Evolutionary conservation across 1,139 yeast species (phyloP).

Genomic region (Insectozyma bohioensis): DNA sequence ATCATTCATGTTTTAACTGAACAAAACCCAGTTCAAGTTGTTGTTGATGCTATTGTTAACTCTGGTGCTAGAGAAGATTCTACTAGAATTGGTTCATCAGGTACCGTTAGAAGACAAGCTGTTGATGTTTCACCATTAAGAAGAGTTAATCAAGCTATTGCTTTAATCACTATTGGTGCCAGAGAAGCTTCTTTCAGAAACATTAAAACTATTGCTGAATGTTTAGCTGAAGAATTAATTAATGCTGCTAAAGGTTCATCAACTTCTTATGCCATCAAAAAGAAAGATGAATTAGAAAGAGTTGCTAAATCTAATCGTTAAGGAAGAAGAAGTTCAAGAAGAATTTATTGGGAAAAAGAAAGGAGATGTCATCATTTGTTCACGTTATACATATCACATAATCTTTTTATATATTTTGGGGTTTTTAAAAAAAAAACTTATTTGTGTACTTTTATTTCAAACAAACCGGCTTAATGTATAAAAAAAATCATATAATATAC

Average conservation of each 20-base stretch:
- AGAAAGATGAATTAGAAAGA: slow-evolving; percentile 99
- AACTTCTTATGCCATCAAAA: slow-evolving; percentile 99
- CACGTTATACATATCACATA: neutral
- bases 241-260: slow-evolving; percentile 99
- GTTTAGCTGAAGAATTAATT: slow-evolving; percentile 99
- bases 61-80: slow-evolving; percentile 99
- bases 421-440: slow-evolving; percentile 2
- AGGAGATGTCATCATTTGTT: slow-evolving; percentile 1
- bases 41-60: slow-evolving; percentile 99
- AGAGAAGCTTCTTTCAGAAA: slow-evolving; percentile 99
- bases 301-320: slow-evolving; percentile 99
- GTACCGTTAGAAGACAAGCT: slow-evolving; percentile 99
- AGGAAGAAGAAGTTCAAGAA: slow-evolving; percentile 20
- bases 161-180: slow-evolving; percentile 98
- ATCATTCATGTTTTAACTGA: slow-evolving; percentile 97
- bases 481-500: slow-evolving; percentile 6
- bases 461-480: slow-evolving; percentile 10
- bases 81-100: slow-evolving; percentile 99
- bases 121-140: slow-evolving; percentile 99
- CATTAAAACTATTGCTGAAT: slow-evolving; percentile 99
- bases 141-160: slow-evolving; percentile 99
- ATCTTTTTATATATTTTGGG: slow-evolving; percentile 1
- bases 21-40: slow-evolving; percentile 99
- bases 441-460: slow-evolving; percentile 10
- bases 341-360: neutral